Evolutionary conservation across 2,329 filamentous ascomycete genomes (phyloP), one percentile per base, ranked within the genome.

Genomic region (Trichoderma brevicompactum): DNA sequence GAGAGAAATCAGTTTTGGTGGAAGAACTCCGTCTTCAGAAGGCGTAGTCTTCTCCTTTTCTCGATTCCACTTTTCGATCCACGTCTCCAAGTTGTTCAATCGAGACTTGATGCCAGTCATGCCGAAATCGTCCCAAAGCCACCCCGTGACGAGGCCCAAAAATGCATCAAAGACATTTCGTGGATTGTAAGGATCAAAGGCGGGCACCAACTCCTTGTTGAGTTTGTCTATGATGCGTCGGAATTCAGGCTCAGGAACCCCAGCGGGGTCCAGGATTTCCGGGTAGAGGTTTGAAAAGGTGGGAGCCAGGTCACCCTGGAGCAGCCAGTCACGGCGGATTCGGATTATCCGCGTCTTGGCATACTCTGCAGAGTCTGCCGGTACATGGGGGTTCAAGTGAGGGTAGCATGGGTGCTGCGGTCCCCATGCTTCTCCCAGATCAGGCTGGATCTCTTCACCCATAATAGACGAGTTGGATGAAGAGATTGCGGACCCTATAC

Each of bases 251-350:
- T 99, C 95, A 1, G 87, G 85, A 49, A 99, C 80, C 38, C 94
- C 87, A 0, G 87, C 87, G 0, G 93, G 92, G 70, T 97, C 94
- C 7, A 99, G 82, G 65, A 99, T 96, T 75, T 99, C 95, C 0
- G 95, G 95, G 73, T 99, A 99, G 2, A 97, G 82, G 72, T 98
- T 97, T 15, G 92, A 95, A 75, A 96, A 98, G 0, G 94, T 92
- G 0, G 95, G 95, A 1, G 94, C 94, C 34, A 97, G 81, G 76
- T 99, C 95, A 41, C 94, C 95, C 67, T 89, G 86, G 36, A 94
- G 78, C 79, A 98, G 89, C 91, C 94, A 99, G 77, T 99, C 95
- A 48, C 95, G 86, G 65, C 89, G 89, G 68, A 99, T 90, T 15
- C 95, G 89, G 72, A 99, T 97, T 69, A 99, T 91, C 65, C 94